Evolutionary conservation across 805 yeast genomes (phyloP).

Genomic region (Kregervanrija pseudodelftensis): DNA sequence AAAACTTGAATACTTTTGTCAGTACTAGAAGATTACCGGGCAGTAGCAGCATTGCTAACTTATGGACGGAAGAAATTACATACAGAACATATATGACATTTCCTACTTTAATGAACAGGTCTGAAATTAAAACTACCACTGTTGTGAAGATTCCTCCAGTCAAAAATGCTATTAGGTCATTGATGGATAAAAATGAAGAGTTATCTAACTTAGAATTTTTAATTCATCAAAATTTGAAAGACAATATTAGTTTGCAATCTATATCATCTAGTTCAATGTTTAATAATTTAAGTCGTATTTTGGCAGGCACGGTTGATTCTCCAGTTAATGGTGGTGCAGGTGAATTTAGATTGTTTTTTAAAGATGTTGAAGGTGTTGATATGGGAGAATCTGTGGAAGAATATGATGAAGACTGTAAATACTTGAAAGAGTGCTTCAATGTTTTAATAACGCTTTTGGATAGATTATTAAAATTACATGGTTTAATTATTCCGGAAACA

Average conservation of each 20-base stretch:
- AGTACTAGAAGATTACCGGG: slow-evolving; percentile 69
- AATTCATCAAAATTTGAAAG: slow-evolving; percentile 36
- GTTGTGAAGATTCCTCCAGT: slow-evolving; percentile 68
- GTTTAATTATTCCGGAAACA: slow-evolving; percentile 46
- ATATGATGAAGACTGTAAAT: slow-evolving; percentile 16
- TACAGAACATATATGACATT: slow-evolving; percentile 69
- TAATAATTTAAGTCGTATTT: slow-evolving; percentile 59
- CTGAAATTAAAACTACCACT: slow-evolving; percentile 50
- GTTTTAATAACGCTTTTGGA: slow-evolving; percentile 61
- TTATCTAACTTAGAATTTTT: slow-evolving; percentile 59
- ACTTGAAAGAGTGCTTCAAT: slow-evolving; percentile 46
- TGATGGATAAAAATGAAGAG: slow-evolving; percentile 64
- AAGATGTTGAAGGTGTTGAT: slow-evolving; percentile 5
- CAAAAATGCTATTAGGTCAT: slow-evolving; percentile 68
- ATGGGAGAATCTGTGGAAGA: slow-evolving; percentile 17
- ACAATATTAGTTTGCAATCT: slow-evolving; percentile 24
- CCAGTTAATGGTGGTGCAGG: slow-evolving; percentile 93
- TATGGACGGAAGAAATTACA: slow-evolving; percentile 86
- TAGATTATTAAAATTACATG: slow-evolving; percentile 65
- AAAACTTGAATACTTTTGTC: slow-evolving; percentile 63
- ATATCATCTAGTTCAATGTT: slow-evolving; percentile 35
- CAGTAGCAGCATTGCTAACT: slow-evolving; percentile 57
- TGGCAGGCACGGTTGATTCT: slow-evolving; percentile 83
- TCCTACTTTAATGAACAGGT: slow-evolving; percentile 84
- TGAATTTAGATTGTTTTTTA: slow-evolving; percentile 65